Evolutionary conservation across 148 eudicot species (phyloP).

Genomic region (Rhododendron simsii): DNA sequence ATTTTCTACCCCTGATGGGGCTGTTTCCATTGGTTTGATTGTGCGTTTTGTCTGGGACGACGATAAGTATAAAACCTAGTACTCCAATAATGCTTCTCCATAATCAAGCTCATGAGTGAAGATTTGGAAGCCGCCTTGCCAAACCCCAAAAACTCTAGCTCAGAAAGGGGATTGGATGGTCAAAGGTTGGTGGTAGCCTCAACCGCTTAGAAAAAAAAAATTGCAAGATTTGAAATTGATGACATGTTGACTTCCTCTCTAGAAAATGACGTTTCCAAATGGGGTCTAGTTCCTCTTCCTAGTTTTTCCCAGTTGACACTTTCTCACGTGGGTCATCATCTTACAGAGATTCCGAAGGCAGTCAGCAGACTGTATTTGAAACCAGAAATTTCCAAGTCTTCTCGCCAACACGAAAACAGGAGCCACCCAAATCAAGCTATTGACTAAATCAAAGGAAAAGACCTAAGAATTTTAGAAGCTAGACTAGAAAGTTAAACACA

Average conservation of each 20-base stretch:
- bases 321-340: background rate
- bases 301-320: background rate
- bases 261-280: background rate
- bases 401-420: background rate
- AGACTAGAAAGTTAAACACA: background rate
- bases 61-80: background rate
- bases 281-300: background rate
- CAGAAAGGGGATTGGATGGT: background rate
- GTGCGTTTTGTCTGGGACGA: too few relatives aligned
- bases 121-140: conserved; percentile 4
- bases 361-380: background rate
- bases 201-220: background rate
- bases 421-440: background rate
- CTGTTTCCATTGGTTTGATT: too few relatives aligned
- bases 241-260: background rate
- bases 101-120: background rate
- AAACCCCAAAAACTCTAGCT: background rate
- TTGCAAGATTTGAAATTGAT: background rate
- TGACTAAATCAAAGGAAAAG: background rate
- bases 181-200: background rate
- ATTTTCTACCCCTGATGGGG: too few relatives aligned
- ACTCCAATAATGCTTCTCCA: too few relatives aligned
- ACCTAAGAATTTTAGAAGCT: background rate
- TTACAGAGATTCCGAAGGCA: background rate
- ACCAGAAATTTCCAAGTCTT: background rate